These are phyloP conservation scores for Erigeron canadensis DNA, from an alignment of 129 eudicot species.

Conservation along the genomic window DNA sequence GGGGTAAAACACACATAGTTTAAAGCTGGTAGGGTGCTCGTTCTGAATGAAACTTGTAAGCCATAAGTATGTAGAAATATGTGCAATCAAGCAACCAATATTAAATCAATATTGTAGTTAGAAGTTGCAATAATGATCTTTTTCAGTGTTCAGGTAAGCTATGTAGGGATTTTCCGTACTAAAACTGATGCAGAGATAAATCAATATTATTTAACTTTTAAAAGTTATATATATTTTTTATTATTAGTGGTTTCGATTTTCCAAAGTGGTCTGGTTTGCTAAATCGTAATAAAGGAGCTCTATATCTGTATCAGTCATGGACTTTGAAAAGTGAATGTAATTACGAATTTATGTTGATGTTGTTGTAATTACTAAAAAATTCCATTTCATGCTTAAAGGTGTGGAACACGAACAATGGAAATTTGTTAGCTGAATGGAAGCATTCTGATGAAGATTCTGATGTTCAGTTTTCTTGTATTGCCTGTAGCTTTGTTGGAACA, in stretches of 20 bases:
- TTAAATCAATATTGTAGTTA: too few relatives aligned
- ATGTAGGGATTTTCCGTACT: too few relatives aligned
- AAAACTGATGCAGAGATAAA: too few relatives aligned
- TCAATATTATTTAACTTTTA: too few relatives aligned
- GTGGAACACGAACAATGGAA: constrained; percentile 58
- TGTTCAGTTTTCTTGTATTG: constrained; percentile 36
- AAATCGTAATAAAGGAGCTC: not conserved
- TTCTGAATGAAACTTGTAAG: too few relatives aligned
- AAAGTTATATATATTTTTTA: too few relatives aligned
- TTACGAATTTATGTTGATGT: not conserved
- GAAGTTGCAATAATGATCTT: too few relatives aligned
- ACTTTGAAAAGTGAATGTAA: not conserved
- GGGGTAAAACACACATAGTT: too few relatives aligned
- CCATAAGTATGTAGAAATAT: too few relatives aligned
- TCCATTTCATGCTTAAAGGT: constrained; percentile 34
- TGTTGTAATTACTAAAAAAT: not conserved
- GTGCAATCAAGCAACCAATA: too few relatives aligned
- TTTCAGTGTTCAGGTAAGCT: too few relatives aligned
- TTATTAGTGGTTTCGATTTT: not conserved
- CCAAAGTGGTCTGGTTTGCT: not conserved
- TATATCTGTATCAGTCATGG: not conserved
- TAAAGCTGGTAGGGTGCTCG: too few relatives aligned
- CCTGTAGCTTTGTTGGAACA: constrained; percentile 39
- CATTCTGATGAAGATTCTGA: constrained; percentile 32
- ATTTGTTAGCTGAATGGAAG: constrained; percentile 49